phyloP scores from a whole-genome alignment of 106 monocot species.

The Narthecium ossifragum region DNA sequence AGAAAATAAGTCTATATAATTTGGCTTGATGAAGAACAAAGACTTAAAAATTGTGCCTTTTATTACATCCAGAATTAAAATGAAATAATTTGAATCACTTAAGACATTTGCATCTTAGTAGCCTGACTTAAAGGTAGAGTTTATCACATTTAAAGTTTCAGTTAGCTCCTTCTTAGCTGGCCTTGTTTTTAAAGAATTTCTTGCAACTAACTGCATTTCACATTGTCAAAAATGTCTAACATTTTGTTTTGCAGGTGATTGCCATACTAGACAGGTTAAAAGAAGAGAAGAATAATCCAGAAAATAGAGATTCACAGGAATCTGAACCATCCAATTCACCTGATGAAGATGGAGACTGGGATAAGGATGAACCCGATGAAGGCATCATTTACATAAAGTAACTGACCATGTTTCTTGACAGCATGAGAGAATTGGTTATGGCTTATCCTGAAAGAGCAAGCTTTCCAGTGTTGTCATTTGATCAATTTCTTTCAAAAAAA shows the following conservation, averaged over 20 bases:
- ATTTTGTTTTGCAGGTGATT: conserved; percentile 27
- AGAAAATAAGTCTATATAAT: neutral
- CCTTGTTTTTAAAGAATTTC: neutral
- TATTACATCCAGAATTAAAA: too few species aligned
- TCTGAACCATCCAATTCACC: conserved; percentile 11
- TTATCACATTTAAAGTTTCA: neutral
- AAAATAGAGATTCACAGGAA: conserved; percentile 9
- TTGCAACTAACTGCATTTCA: neutral
- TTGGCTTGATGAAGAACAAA: too few species aligned
- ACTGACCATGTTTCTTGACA: too few species aligned
- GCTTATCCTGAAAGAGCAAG: too few species aligned
- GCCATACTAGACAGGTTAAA: conserved; percentile 32
- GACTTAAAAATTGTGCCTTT: too few species aligned
- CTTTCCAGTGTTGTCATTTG: too few species aligned
- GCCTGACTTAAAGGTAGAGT: too few species aligned
- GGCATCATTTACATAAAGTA: conserved; percentile 21
- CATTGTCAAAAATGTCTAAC: neutral
- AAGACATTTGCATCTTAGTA: neutral
- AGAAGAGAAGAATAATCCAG: conserved; percentile 18
- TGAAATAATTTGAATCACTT: neutral
- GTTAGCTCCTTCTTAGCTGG: neutral
- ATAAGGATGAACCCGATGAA: conserved; percentile 18
- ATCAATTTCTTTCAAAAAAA: too few species aligned
- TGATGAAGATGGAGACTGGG: conserved; percentile 22
- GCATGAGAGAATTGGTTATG: too few species aligned